Evolutionary conservation across 768 basidiomycete genomes (phyloP), one percentile per base, ranked within the genome.

Genomic region (Krasilnikovozyma curviuscula): DNA sequence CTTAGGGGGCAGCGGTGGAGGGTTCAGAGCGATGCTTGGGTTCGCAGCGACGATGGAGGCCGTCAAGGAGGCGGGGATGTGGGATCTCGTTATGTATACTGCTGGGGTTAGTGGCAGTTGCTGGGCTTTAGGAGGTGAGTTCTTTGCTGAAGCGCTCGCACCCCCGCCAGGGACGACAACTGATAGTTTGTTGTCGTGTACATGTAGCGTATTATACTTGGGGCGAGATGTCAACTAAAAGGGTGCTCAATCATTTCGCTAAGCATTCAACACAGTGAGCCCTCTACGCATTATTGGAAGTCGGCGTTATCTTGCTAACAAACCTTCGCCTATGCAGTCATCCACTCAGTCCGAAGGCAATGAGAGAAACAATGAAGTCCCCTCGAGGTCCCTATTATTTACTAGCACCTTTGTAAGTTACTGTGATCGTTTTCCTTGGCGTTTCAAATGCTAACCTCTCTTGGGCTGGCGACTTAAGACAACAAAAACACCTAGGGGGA

Each of bases 1-100:
- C 25, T 25, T 54, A 28, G 53, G 53, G 10, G 53, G 53, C 9
- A 46, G 44, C n/a, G 53, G 53, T 7, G 53, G 53, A n/a, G 53
- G 53, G 10, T 54, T 49, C 23, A 30, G 53, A 27, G 53, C 53
- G 23, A 39, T 40, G 42, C 30, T 44, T 19, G 53, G 53, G 5
- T 33, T 54, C 9, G 24, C 50, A 3, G 44, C 48, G 1, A 49
- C 46, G 12, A 45, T 54, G 37, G 48, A 48, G 34, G 42, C 53
- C 16, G 48, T 39, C 16, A 54, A 54, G 33, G 53, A 54, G 28
- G 48, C 44, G 14, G 53, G 45, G 18, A 49, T 54, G 48, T 54
- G 53, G 53, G 53, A 54, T 40, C 28, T 54, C 18, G 38, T 50
- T 3, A 45, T 46, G 39, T 54, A 49, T 38, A 49, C 48, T 18